Conservation (phyloP, 306 rosid genomes). For the Luffa acutangula region DNA sequence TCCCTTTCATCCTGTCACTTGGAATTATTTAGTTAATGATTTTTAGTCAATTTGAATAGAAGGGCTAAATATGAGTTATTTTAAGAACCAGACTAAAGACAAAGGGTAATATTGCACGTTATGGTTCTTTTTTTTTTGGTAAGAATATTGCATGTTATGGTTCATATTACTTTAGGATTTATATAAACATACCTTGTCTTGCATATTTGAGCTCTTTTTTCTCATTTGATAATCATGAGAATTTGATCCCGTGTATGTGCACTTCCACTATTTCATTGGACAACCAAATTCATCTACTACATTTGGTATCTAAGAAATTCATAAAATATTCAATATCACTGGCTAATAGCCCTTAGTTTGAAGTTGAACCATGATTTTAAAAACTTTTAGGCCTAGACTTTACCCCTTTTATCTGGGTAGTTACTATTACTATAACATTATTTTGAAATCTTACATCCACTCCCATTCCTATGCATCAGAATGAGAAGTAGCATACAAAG, state of each 20-base stretch:
- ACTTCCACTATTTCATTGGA: background rate
- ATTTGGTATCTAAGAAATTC: background rate
- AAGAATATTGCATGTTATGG: background rate
- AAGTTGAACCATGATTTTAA: background rate
- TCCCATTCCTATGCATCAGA: too few species aligned
- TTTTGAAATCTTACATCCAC: background rate
- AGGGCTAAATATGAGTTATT: background rate
- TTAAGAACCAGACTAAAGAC: background rate
- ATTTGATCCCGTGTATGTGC: background rate
- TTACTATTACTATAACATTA: too few species aligned
- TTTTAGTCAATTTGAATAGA: too few species aligned
- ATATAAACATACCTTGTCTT: background rate
- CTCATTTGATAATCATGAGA: background rate
- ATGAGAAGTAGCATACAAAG: background rate
- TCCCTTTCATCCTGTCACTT: background rate
- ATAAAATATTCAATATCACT: background rate
- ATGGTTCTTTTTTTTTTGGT: background rate
- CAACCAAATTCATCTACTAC: background rate
- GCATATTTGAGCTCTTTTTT: background rate
- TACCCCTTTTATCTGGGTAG: background rate
- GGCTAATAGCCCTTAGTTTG: background rate
- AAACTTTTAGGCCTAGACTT: background rate
- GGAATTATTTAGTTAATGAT: background rate
- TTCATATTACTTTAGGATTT: background rate
- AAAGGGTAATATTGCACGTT: background rate